Evolutionary conservation across 345 rosid species (phyloP).

Genomic region (Acer yangbiense): DNA sequence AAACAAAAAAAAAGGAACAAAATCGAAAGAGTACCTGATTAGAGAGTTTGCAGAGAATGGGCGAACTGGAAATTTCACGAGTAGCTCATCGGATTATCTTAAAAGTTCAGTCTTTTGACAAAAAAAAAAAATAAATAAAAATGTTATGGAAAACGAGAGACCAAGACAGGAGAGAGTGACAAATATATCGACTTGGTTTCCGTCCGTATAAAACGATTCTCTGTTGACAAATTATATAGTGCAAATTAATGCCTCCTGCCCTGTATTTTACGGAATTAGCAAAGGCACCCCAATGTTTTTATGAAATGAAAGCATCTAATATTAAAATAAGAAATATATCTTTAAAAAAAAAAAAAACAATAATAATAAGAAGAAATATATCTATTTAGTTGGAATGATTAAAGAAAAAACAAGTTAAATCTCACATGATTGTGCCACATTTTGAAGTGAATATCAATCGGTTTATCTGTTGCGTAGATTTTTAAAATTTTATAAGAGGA

Average conservation of each 20-base stretch:
- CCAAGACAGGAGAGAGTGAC: background rate
- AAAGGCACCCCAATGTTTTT: too few relatives aligned
- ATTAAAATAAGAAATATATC: too few relatives aligned
- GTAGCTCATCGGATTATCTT: conserved; percentile 14
- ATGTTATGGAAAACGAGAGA: background rate
- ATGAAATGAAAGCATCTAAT: too few relatives aligned
- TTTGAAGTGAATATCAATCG: too few relatives aligned
- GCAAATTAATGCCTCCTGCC: background rate
- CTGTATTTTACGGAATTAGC: background rate
- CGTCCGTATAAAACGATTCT: background rate
- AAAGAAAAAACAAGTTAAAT: too few relatives aligned
- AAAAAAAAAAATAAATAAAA: background rate
- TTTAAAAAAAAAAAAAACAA: too few relatives aligned
- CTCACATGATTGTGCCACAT: too few relatives aligned
- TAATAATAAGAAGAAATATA: too few relatives aligned
- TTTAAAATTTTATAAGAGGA: too few relatives aligned
- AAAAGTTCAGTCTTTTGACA: background rate
- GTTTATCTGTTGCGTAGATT: too few relatives aligned
- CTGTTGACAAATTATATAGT: background rate
- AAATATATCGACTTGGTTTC: background rate
- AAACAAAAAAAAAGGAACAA: background rate
- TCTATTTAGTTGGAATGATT: too few relatives aligned
- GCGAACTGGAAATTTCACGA: conserved; percentile 16
- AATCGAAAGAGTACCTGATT: conserved; percentile 16
- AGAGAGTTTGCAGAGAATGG: conserved; percentile 1